Base-by-base conservation (phyloP, 345 rosid species). In the Dimocarpus longan region DNA sequence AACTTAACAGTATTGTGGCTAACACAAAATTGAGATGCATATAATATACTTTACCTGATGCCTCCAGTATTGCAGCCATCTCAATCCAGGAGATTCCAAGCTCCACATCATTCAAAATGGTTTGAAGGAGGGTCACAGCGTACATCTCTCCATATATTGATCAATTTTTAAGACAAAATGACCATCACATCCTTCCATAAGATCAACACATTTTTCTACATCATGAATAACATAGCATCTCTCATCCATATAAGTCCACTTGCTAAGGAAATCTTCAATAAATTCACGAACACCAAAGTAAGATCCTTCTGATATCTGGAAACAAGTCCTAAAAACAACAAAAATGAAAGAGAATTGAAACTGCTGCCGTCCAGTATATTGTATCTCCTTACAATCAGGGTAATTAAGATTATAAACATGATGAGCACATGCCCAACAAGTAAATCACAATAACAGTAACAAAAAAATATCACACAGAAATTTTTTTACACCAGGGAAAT, bases 61-160 rank as follows among this genome's bases (percentile, higher is more conserved):
- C 95, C 80, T 91, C 96, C 8, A 96, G 96, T 79, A 95, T 71
- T 42, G 87, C 80, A 85, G 97, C 92, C 76, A 88, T 84, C 88
- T 93, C 96, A 62, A 89, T 88, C 99, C 99, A 93, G 68, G 93
- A 82, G 79, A 93, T 80, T 76, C 97, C 97, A 83, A 52, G 70
- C 63, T 86, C 86, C 73, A 89, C 44, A 77, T 93, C 90, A 26
- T 83, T 84, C 74, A 88, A 82, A 74, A 75, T 76, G 65, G 79
- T 88, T 28, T 88, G 93, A 54, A 95, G 91, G 71, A 92, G 80
- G 74, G 89, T 89, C 71, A 88, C 80, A 66, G 84, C 83, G 81
- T 87, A 95, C 71, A 95, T 62, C 87, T 93, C 98, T 88, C 89
- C 79, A 89, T 66, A 69, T 87, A 91, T 79, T 83, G 82, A 70